Conservation (phyloP, 352 stramenopile genomes). For the Globisporangium cederbergense region DNA sequence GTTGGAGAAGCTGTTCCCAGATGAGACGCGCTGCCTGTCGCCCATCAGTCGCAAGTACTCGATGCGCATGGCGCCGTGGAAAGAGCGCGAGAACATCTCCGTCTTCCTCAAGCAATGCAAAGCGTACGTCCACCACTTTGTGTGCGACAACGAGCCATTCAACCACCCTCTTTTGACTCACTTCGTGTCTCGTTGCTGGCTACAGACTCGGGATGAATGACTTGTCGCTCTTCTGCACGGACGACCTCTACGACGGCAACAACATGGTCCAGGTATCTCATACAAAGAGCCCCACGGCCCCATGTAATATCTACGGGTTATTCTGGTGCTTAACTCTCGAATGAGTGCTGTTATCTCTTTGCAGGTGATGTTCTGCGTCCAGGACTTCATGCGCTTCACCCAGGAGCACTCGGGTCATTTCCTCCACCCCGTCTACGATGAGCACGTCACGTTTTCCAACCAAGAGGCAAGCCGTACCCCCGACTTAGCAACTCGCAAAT, state of each 20-base stretch:
- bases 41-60: slow-evolving; percentile 76
- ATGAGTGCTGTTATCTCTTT: neutral
- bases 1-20: slow-evolving; percentile 59
- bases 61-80: slow-evolving; percentile 73
- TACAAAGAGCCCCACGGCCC: neutral
- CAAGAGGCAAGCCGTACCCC: slow-evolving; percentile 39
- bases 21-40: slow-evolving; percentile 43
- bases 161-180: neutral
- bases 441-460: slow-evolving; percentile 54
- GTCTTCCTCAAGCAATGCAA: slow-evolving; percentile 83
- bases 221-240: slow-evolving; percentile 77
- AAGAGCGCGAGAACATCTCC: slow-evolving; percentile 82
- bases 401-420: slow-evolving; percentile 38
- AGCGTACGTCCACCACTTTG: slow-evolving; percentile 33
- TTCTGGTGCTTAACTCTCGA: too few relatives aligned
- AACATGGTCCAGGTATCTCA: slow-evolving; percentile 71
- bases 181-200: neutral
- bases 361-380: slow-evolving; percentile 65
- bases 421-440: slow-evolving; percentile 42
- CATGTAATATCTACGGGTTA: neutral
- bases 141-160: neutral
- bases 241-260: slow-evolving; percentile 81
- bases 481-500: neutral
- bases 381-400: slow-evolving; percentile 74
- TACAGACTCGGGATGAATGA: slow-evolving; percentile 78